These are phyloP conservation scores for Vaccinium corymbosum DNA, from an alignment of 148 eudicot genomes.

Conservation along the genomic window DNA sequence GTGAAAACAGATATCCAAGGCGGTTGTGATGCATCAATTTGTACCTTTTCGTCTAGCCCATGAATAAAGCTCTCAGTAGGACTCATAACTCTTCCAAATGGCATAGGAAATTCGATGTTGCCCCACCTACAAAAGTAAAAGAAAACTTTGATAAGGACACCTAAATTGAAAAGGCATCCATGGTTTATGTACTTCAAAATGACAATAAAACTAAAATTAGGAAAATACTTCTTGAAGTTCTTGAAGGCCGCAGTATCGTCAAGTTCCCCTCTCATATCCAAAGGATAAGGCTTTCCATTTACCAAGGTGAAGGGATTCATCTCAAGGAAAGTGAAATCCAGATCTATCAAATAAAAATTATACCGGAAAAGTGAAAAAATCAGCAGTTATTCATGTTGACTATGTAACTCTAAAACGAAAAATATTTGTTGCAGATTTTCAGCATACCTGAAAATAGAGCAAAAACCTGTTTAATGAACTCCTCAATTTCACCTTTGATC, in stretches of 20 bases:
- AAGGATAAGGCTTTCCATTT: constrained; percentile 24
- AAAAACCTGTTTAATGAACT: constrained; percentile 68
- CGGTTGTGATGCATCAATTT: background rate
- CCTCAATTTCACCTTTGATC: constrained; percentile 83
- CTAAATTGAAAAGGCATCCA: background rate
- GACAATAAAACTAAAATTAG: background rate
- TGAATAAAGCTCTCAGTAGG: constrained; percentile 76
- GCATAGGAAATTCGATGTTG: constrained; percentile 73
- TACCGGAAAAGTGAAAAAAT: background rate
- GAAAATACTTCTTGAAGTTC: constrained; percentile 25
- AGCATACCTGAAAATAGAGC: constrained; percentile 67
- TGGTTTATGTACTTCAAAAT: background rate
- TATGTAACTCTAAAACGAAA: background rate
- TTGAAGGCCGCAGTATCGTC: constrained; percentile 27
- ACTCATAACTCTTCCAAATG: constrained; percentile 86
- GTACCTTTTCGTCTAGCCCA: constrained; percentile 73
- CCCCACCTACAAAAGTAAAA: constrained; percentile 57
- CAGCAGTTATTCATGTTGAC: background rate
- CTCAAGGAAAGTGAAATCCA: constrained; percentile 28
- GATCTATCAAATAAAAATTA: constrained; percentile 14
- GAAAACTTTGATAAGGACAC: background rate
- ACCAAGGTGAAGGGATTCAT: constrained; percentile 27
- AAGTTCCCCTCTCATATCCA: constrained; percentile 30
- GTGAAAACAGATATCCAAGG: background rate
- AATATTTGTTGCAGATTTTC: background rate